Evolutionary conservation across 805 yeast genomes (phyloP), one percentile per base, ranked within the genome.

Genomic region (Monosporozyma servazzii): DNA sequence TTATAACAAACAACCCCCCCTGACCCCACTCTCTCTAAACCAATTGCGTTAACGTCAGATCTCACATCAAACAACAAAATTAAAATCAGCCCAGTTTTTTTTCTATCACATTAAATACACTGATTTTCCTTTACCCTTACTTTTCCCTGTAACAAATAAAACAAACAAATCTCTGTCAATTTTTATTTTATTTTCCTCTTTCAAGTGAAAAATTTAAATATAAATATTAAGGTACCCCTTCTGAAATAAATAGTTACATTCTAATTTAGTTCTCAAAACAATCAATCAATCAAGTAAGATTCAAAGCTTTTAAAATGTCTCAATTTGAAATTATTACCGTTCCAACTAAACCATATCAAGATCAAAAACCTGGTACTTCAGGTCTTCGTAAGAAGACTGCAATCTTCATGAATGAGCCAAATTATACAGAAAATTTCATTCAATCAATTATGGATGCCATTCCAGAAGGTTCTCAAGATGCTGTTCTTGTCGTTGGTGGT

Each of bases 331-430:
- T 62, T 30, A 59, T 59, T 40, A 57, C 64, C 21, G 74, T 87
- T 43, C 64, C 77, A 39, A 90, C 98, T 21, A 80, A 77, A 11
- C 82, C 96, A 0, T 91, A 80, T 69, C 75, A 71, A 43, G 99
- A 90, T 71, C 99, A 91, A 69, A 93, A 90, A 68, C 98, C 99
- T 11, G 99, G 99, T 37, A 91, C 99, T 21, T 91, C 98, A 7
- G 99, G 99, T 23, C 80, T 91, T 47, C 80, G 99, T 64, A 91
- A 91, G 76, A 89, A 85, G 72, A 96, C 91, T 44, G 76, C 75
- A 23, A 90, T 88, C 25, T 91, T 91, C 73, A 80, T 88, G 71
- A 60, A 70, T 44, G 82, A 81, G 61, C 73, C 75, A 11, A 73
- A 88, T 67, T 91, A 91, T 72, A 85, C 96, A 1, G 98, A 91